These are phyloP conservation scores for Lipomyces kockii DNA, from an alignment of 805 yeast species.

Conservation along the genomic window DNA sequence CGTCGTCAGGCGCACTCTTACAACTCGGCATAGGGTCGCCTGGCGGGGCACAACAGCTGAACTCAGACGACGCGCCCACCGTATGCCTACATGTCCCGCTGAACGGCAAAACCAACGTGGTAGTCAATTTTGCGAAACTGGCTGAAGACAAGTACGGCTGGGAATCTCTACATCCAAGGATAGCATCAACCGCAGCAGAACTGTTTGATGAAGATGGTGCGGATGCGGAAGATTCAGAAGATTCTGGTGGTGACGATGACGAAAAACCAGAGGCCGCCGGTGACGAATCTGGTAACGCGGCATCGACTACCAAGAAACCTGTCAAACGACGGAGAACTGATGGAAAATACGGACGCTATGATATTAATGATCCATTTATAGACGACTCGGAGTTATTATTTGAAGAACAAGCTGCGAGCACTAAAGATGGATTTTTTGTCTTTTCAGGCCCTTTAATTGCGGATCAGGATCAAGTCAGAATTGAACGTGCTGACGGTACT, in stretches of 20 bases:
- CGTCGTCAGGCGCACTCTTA: slow-evolving; percentile 4
- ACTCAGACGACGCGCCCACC: slow-evolving; percentile 20
- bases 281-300: slow-evolving; percentile 42
- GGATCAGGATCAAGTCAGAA: slow-evolving; percentile 54
- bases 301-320: slow-evolving; percentile 49
- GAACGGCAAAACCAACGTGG: slow-evolving; percentile 48
- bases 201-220: slow-evolving; percentile 55
- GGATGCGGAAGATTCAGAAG: slow-evolving; percentile 51
- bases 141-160: slow-evolving; percentile 88
- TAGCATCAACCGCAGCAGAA: slow-evolving; percentile 34
- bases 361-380: slow-evolving; percentile 90
- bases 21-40: background rate
- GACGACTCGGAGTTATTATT: slow-evolving; percentile 90
- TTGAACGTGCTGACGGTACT: slow-evolving; percentile 54
- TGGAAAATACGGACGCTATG: slow-evolving; percentile 70
- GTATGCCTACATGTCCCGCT: slow-evolving; percentile 36
- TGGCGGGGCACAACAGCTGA: background rate
- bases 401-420: slow-evolving; percentile 92
- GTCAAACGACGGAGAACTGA: slow-evolving; percentile 69
- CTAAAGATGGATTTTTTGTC: slow-evolving; percentile 94
- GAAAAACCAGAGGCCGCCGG: slow-evolving; percentile 26
- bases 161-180: slow-evolving; percentile 44
- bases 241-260: slow-evolving; percentile 42
- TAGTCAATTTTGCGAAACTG: slow-evolving; percentile 70
- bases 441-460: slow-evolving; percentile 90